Evolutionary conservation across 768 basidiomycete genomes (phyloP), one percentile per base, ranked within the genome.

Genomic region (Trametes elegans): DNA sequence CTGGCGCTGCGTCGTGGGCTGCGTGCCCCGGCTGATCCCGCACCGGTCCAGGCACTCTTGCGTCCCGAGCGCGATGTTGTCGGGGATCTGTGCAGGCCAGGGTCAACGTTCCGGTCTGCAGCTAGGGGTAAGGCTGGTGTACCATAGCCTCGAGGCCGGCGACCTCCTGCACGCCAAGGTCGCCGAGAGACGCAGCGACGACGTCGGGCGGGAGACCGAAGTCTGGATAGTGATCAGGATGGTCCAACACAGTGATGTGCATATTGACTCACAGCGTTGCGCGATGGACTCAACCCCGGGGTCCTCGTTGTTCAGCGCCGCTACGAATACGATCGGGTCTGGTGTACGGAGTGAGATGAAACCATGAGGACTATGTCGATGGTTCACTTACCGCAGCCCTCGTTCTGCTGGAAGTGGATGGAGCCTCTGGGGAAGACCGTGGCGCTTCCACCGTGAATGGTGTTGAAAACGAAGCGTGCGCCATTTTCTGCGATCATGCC

Each of bases 401-500:
- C 55, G 50, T 70, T 70, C 36, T 59, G 54, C 57, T 68, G 63
- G 58, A 63, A 70, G 56, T 68, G 68, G 18, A 69, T 64, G 13
- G 66, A 65, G 16, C 66, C 65, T 62, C 64, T 53, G 40, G 49
- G 64, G 59, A 70, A 66, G 35, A 70, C 28, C 29, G 59, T 64
- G 1, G 62, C 67, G 29, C 55, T 48, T 5, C 66, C 65, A 1
- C 59, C 50, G 16, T 51, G 18, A 32, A 70, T 42, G 13, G 51
- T 61, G 59, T 68, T 66, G 40, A 57, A 51, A 38, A 68, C 55
- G 52, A 68, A 66, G 23, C 65, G 64, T 0, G 66, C 64, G 24
- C 68, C 69, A 52, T 69, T 70, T 60, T 70, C 69, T 9, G 57
- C 57, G 31, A 70, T 49, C 49, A 66, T 61, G 41, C 69, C 68